Evolutionary conservation across 306 rosid genomes (phyloP), one percentile per base, ranked within the genome.

Genomic region (Casuarina glauca): DNA sequence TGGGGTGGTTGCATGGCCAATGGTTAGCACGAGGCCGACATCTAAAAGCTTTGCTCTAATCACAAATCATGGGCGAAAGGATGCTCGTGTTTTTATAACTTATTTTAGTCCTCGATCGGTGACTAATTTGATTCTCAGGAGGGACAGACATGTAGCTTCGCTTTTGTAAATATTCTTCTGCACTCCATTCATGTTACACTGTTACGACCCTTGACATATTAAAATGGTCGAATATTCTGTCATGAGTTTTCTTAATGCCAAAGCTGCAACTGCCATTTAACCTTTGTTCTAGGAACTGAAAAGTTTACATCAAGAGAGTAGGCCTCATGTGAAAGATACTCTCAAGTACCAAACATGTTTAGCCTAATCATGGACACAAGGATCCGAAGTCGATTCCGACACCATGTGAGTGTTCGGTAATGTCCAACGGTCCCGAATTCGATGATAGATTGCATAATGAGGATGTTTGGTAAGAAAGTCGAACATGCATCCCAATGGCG

Each of bases 1-100:
- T 52, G 57, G 20, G 49, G 61, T 15, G 6, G 69, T 71, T 35
- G 50, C 39, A 57, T 35, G 68, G 38, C 26, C 10, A 38, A 7
- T 64, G 70, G 70, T 64, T 5, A 69, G 71, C 70, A 76, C 45
- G 74, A 54, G 79, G 70, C 79, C 83, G 74, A 77, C 82, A 69
- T 43, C 57, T 6, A 72, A 72, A 81, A 42, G 70, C 10, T 38
- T 0, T 50, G 49, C 49, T 52, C 57, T 73, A 9, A 51, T 9
- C 78, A 44, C 53, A 6, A 72, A 79, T 51, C 57, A 64, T 79
- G 82, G 78, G 69, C 67, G 52, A 79, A 79, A 49, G 36, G 52
- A 54, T 54, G 10, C 32, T 1, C 26, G 5, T 7, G 62, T 39
- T 72, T 62, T 19, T 26, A 52, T 16, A 4, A 38, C 39, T 49